A percentile compares a stretch with the other conserved stretches of the same genome.
Conservation (phyloP, 139 green algal genomes). For the Picochlorum costavermella region DNA sequence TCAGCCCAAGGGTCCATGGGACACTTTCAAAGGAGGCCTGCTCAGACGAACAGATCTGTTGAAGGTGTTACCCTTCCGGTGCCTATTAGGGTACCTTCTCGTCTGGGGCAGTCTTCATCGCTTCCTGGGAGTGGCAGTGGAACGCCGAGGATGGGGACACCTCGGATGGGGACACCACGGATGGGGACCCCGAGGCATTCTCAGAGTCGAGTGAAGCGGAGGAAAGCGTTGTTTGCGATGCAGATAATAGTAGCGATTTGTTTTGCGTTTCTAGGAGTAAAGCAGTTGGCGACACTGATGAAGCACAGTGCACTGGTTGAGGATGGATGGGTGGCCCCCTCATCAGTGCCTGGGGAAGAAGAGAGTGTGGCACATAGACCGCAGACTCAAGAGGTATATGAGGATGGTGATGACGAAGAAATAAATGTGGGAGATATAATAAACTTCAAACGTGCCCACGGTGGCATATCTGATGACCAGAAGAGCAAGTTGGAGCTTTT, state of each 20-base stretch:
- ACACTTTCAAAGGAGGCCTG: neutral
- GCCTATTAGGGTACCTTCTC: neutral
- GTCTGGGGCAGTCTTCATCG: neutral
- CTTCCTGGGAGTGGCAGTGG: neutral
- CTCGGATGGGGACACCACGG: neutral
- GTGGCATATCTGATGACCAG: neutral
- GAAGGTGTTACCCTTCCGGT: constrained; percentile 4
- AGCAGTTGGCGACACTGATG: neutral
- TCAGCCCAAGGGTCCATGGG: neutral
- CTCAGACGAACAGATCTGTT: constrained; percentile 1
- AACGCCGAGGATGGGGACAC: neutral
- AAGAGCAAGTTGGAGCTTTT: neutral
- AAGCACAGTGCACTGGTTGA: constrained; percentile 71
- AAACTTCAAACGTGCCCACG: neutral
- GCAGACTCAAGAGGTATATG: neutral
- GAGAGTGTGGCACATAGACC: neutral
- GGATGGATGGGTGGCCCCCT: constrained; percentile 42
- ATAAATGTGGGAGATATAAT: neutral
- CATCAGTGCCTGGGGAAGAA: constrained; percentile 35
- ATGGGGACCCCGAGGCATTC: neutral
- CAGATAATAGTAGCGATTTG: neutral
- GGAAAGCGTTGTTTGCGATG: neutral
- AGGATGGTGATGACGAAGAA: neutral
- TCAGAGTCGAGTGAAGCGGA: neutral
- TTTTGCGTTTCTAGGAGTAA: neutral